Base-by-base conservation (phyloP, 352 stramenopile genomes). In the Phytophthora macrochlamydospora region DNA sequence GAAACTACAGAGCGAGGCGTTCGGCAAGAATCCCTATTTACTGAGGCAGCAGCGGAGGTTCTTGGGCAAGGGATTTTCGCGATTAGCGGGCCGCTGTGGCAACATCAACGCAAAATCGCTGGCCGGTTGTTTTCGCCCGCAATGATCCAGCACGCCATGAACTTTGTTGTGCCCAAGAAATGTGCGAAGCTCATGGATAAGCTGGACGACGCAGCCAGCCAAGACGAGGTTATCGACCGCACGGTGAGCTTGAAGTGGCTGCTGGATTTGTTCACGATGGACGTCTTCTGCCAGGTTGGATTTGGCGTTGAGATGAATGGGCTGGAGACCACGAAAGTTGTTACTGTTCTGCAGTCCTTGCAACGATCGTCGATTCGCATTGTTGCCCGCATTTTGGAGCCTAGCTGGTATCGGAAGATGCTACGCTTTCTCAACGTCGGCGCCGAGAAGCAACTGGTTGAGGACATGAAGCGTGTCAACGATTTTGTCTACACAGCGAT, bases 211-310 rank as follows among this genome's bases (percentile, higher is more conserved):
- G 52, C 6, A 52, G 54, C 37, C 44, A 8, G 48, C 37, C 56
- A 59, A 45, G 28, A 55, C 37, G 45, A 69, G 12, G 13, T 55
- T 7, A 31, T 12, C 3, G 51, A 69, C 32, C 46, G 32, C 7
- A 58, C 74, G 24, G 59, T 89, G 46, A 74, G 72, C 45, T 40
- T 79, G 2, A 65, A 71, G 37, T 51, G 59, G 40, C 55, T 76
- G 12, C 62, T 83, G 32, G 62, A 73, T 40, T 61, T 69, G 44
- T 76, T 85, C 58, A 88, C 77, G 5, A 69, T 88, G 54, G 76
- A 86, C 32, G 69, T 70, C 3, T 86, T 88, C 59, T 68, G 71
- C n/a, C 67, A 83, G 46, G 76, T 88, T 59, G 76, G 66, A 9
- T 88, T 85, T 69, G 79, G 75, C 18, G 59, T 82, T 61, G 43